Conservation (phyloP, 108 stramenopile species). For the Fragilaria crotonensis region DNA sequence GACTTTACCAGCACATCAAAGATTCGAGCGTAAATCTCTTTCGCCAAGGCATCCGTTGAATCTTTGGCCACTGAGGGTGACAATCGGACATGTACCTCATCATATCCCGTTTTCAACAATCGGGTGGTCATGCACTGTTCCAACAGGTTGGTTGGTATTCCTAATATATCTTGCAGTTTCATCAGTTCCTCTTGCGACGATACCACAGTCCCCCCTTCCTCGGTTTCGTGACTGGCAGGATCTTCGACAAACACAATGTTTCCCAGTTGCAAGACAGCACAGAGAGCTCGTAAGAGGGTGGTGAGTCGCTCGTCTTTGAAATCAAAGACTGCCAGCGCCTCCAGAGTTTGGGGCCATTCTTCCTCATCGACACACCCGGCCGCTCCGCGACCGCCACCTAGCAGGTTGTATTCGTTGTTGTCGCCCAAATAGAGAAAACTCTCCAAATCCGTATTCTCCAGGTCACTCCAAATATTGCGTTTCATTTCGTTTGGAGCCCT, state of each 20-base stretch:
- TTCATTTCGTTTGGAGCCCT: constrained; percentile 38
- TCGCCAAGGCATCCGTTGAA: constrained; percentile 85
- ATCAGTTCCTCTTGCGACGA: constrained; percentile 35
- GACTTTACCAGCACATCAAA: constrained; percentile 66
- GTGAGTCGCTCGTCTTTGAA: constrained; percentile 36
- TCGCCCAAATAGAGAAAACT: constrained; percentile 34
- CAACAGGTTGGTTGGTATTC: constrained; percentile 41
- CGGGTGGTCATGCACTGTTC: constrained; percentile 57
- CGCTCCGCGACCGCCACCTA: constrained; percentile 22
- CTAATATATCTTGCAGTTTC: constrained; percentile 56
- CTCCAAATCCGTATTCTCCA: constrained; percentile 9
- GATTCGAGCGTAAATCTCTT: constrained; percentile 78
- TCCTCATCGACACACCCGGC: constrained; percentile 38
- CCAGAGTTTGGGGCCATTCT: constrained; percentile 53
- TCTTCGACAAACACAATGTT: constrained; percentile 65
- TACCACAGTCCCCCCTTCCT: constrained; percentile 34
- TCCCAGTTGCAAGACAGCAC: constrained; percentile 71
- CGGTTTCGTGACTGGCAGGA: constrained; percentile 8
- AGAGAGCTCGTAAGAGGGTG: constrained; percentile 55
- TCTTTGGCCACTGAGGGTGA: constrained; percentile 52
- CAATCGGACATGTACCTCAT: constrained; percentile 48
- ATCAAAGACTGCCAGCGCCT: constrained; percentile 46
- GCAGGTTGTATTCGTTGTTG: constrained; percentile 41
- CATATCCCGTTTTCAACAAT: constrained; percentile 35
- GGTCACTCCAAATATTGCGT: constrained; percentile 26